phyloP scores from a whole-genome alignment of 805 yeast genomes.

The Wickerhamomyces alni region DNA sequence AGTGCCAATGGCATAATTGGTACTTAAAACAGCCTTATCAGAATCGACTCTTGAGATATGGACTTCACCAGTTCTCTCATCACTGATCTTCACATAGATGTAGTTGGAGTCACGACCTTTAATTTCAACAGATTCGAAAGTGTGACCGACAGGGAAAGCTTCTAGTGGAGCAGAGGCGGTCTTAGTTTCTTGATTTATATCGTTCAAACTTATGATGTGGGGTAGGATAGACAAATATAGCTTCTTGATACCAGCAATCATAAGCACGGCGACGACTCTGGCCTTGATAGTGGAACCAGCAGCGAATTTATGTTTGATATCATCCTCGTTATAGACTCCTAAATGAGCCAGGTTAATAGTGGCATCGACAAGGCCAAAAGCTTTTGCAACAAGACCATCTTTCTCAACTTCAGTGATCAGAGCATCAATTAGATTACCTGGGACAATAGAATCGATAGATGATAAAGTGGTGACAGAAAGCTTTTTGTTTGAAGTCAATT shows the following conservation, averaged over 20 bases:
- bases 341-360: conserved; percentile 65
- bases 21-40: conserved; percentile 33
- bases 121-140: conserved; percentile 49
- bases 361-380: conserved; percentile 69
- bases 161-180: conserved; percentile 38
- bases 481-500: conserved; percentile 38
- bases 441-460: conserved; percentile 73
- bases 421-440: conserved; percentile 80
- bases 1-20: conserved; percentile 55
- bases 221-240: conserved; percentile 61
- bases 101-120: conserved; percentile 53
- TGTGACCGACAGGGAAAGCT: conserved; percentile 76
- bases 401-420: conserved; percentile 51
- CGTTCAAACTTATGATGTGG: conserved; percentile 36
- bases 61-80: conserved; percentile 58
- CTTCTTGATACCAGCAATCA: conserved; percentile 46
- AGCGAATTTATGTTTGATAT: conserved; percentile 55
- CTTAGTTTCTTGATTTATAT: conserved; percentile 13
- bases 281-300: conserved; percentile 63
- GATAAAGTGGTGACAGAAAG: conserved; percentile 52
- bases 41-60: conserved; percentile 67
- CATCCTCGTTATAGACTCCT: conserved; percentile 37
- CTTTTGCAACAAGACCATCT: conserved; percentile 66
- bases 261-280: conserved; percentile 61
- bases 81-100: conserved; percentile 52